These are phyloP conservation scores for Tuctoria greenei DNA, from an alignment of 176 grass and related monocot genomes.

Conservation along the genomic window DNA sequence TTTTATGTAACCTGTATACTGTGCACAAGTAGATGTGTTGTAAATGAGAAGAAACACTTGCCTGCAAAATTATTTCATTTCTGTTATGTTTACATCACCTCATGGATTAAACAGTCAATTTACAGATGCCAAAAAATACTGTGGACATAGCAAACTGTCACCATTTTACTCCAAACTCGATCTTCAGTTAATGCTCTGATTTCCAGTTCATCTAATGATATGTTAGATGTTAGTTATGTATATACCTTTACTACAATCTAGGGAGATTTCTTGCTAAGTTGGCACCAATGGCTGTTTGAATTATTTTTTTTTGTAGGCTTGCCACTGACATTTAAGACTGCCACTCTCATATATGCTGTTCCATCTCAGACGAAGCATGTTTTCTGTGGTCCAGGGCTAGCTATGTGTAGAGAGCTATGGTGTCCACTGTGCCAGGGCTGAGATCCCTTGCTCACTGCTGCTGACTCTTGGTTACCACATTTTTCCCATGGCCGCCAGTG, in stretches of 20 bases:
- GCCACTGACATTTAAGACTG: background rate
- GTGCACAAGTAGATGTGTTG: too few species aligned
- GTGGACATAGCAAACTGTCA: too few species aligned
- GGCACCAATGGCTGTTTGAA: background rate
- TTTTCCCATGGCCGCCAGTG: constrained; percentile 9
- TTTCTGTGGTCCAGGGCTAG: constrained; percentile 19
- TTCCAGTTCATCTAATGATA: background rate
- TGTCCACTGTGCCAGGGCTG: background rate
- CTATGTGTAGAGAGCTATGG: background rate
- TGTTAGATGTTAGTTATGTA: background rate
- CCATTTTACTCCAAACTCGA: too few species aligned
- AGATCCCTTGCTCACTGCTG: background rate
- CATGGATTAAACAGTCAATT: too few species aligned
- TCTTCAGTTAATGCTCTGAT: too few species aligned
- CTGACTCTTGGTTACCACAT: background rate
- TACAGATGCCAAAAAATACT: too few species aligned
- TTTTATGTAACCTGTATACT: too few species aligned
- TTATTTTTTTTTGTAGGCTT: background rate
- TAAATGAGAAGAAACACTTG: too few species aligned
- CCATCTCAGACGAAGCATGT: constrained; percentile 18
- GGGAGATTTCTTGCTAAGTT: background rate
- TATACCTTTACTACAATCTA: background rate
- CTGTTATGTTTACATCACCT: too few species aligned
- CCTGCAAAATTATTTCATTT: too few species aligned
- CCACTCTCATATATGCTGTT: background rate